Percentiles rank a stretch among this genome's conserved stretches.
Evolutionary conservation across 495 filamentous ascomycete genomes (phyloP).

Genomic region (Rhizodiscina lignyota): DNA sequence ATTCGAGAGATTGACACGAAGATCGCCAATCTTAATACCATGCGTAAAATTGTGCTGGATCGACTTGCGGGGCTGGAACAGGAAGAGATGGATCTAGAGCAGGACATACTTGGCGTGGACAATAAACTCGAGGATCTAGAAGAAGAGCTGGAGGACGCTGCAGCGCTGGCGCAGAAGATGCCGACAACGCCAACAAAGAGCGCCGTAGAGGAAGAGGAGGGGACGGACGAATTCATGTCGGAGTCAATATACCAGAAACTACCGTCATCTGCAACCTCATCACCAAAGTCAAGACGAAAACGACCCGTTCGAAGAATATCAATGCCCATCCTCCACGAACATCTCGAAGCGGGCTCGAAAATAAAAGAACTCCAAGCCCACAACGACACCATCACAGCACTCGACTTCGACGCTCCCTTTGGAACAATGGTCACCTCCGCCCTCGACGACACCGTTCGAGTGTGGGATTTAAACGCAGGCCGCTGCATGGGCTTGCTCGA

Average conservation of each 20-base stretch:
- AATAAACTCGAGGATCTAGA: constrained; percentile 72
- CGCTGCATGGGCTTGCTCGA: constrained; percentile 81
- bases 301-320: constrained; percentile 59
- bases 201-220: constrained; percentile 27
- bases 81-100: constrained; percentile 80
- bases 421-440: constrained; percentile 92
- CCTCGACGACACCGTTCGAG: constrained; percentile 87
- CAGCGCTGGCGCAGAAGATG: constrained; percentile 31
- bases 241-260: constrained; percentile 94
- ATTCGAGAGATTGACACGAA: constrained; percentile 96
- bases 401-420: constrained; percentile 94
- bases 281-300: constrained; percentile 40
- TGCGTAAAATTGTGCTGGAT: constrained; percentile 86
- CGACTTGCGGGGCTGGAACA: constrained; percentile 78
- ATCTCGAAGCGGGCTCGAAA: constrained; percentile 76
- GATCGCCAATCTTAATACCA: constrained; percentile 80
- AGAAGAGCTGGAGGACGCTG: constrained; percentile 54
- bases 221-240: constrained; percentile 60
- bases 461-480: constrained; percentile 91
- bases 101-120: constrained; percentile 73
- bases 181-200: constrained; percentile 30
- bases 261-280: constrained; percentile 49
- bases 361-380: constrained; percentile 84
- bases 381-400: constrained; percentile 69
- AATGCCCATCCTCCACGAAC: constrained; percentile 90